Evolutionary conservation across 495 filamentous ascomycete species (phyloP), one percentile per base, ranked within the genome.

Genomic region (Cercophora samala): DNA sequence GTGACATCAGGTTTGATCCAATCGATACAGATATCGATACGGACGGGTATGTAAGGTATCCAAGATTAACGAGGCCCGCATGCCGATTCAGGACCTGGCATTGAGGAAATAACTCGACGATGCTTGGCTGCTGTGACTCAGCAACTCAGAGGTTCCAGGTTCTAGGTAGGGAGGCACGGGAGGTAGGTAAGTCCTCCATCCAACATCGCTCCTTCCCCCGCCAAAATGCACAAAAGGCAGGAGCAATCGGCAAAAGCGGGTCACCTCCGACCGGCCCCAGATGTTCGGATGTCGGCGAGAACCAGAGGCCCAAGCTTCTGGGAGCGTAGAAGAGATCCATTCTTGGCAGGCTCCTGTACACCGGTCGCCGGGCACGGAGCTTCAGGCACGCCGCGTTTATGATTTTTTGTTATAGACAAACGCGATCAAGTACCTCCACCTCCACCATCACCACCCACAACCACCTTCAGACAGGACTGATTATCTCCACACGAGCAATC

Each of bases 231-330:
- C n/a, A 63, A 5, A 22, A 25, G 58, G 32, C 22, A 53, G 42
- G 19, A 18, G 42, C 61, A 64, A 0, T 56, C 51, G 51, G 64
- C 3, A 18, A 8, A 8, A 26, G 64, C 21, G 59, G 65, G 59
- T 56, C 59, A 46, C 37, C 13, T 5, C 37, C 8, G 37, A 46
- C 26, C 19, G 52, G 6, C 11, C 29, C 13, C n/a, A 17, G 25
- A 25, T n/a, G 42, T 22, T 42, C 63, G 64, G 58, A 54, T 53
- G 23, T 25, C 64, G 64, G 42, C 64, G 64, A 66, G 25, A 37
- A 64, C 24, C 58, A 58, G 13, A 26, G 46, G 23, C 19, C 58
- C 58, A 61, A 62, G 60, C 52, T 26, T 22, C 24, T n/a, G 21
- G 53, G 6, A 3, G 5, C 9, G 24, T 17, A 4, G 23, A 29